A percentile compares a stretch with the other conserved stretches of the same genome.
phyloP scores from a whole-genome alignment of 148 eudicot species.

The Oxyria digyna region DNA sequence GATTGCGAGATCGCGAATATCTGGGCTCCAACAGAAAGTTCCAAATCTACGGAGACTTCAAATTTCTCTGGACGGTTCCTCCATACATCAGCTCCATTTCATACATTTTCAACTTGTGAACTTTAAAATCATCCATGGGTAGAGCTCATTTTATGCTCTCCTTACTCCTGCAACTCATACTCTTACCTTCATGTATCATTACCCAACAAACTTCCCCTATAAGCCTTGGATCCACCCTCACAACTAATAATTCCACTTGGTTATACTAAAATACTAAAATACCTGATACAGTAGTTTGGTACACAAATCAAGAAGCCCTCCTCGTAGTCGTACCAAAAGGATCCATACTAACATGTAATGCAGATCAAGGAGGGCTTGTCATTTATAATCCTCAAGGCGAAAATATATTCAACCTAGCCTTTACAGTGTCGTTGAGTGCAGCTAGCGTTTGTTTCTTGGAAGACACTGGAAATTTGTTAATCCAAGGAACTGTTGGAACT shows the following conservation, averaged over 20 bases:
- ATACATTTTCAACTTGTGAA: neutral
- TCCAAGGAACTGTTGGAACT: too few relatives aligned
- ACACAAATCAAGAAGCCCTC: constrained; percentile 18
- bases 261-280: constrained; percentile 44
- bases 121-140: neutral
- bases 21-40: too few relatives aligned
- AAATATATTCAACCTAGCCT: constrained; percentile 16
- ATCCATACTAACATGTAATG: constrained; percentile 24
- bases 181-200: neutral
- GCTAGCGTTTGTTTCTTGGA: constrained; percentile 23
- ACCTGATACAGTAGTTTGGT: constrained; percentile 41
- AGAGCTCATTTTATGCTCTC: neutral
- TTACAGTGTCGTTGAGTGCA: rapidly evolving
- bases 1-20: too few relatives aligned
- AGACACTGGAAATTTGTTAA: constrained; percentile 41
- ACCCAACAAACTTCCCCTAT: neutral
- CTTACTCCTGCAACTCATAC: neutral
- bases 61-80: too few relatives aligned
- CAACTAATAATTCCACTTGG: constrained; percentile 14
- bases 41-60: too few relatives aligned
- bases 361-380: constrained; percentile 31
- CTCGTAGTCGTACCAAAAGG: constrained; percentile 17
- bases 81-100: too few relatives aligned
- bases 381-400: constrained; percentile 33
- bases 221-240: constrained; percentile 14